phyloP scores from a whole-genome alignment of 1,139 yeast genomes.

The Hemisphaericaspora xylofermentans region DNA sequence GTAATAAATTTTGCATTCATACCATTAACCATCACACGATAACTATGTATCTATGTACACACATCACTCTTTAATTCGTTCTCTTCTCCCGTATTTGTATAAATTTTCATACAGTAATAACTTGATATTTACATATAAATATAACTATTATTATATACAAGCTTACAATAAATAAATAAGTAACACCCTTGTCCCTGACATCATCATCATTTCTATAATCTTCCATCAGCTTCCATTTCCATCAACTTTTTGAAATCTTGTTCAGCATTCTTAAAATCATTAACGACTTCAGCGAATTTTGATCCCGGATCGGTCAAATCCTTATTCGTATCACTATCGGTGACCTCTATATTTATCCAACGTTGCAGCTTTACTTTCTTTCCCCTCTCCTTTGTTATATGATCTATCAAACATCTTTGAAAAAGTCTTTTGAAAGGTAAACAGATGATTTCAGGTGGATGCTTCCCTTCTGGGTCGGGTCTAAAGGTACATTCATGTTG shows the following conservation, averaged over 20 bases:
- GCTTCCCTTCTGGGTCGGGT: conserved; percentile 13
- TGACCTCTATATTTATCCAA: conserved; percentile 48
- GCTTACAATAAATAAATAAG: too few species aligned
- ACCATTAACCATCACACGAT: background rate
- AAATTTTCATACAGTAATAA: too few species aligned
- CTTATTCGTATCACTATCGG: conserved; percentile 36
- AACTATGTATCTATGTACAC: background rate
- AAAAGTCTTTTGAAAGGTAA: conserved; percentile 55
- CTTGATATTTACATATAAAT: too few species aligned
- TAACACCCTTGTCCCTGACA: too few species aligned
- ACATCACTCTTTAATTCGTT: background rate
- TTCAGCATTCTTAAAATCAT: conserved; percentile 41
- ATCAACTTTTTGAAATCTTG: conserved; percentile 34
- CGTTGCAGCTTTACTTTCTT: conserved; percentile 24
- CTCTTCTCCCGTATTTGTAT: background rate
- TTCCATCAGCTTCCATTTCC: conserved; percentile 24
- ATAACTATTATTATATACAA: background rate
- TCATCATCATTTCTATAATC: conserved; percentile 1
- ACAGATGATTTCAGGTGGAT: conserved; percentile 47
- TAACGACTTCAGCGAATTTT: conserved; percentile 27
- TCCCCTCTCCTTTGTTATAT: conserved; percentile 24
- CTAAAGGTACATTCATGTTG: conserved; percentile 53
- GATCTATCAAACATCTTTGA: conserved; percentile 43
- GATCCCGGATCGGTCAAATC: conserved; percentile 24
- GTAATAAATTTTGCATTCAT: too few species aligned